Base-by-base conservation (phyloP, 164 flowering plant genomes). In the Aristolochia californica region DNA sequence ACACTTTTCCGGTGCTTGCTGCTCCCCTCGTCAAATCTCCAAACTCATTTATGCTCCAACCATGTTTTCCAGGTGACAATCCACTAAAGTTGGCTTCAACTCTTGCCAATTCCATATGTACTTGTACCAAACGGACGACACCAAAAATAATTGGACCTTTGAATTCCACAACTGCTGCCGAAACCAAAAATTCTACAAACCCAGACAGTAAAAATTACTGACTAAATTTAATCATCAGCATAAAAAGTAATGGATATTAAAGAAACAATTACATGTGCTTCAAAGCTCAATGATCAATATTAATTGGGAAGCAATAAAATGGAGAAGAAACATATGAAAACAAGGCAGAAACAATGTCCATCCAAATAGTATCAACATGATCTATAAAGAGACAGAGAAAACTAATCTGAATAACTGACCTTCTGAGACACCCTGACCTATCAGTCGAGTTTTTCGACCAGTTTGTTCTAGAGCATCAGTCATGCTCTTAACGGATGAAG, bases 131-230 rank as follows among this genome's bases (percentile, higher is more conserved):
- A 18, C 99, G 88, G 69, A 85, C 96, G 43, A 93, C 99, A 21
- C 97, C 99, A 73, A 81, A 87, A 43, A 87, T 69, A 54, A 72
- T 69, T 5, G 97, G 99, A 59, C 99, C 96, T 74, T 93, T 93
- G 66, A 89, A 89, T 68, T 93, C 99, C 28, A 96, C 80, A 62
- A 93, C 99, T 59, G 93, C 96, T 53, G 97, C 91, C 38, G 97
- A 93, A 38, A 93, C 69, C 55, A 85, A 70, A 66, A 93, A 87
- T 60, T 87, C 96, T 93, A 83, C 65, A 71, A 14, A 30, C 16
- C 48, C 24, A 28, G 5, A 3, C 34, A 28, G 7, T 28, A 28
- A 3, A 28, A 28, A 28, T 28, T 7, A 28, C 34, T 7, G 5
- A 28, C 34, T 28, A 7, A 28, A 28, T 28, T 2, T 28, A 28